Evolutionary conservation across 768 basidiomycete species (phyloP), one percentile per base, ranked within the genome.

Genomic region (Neoboletus subvelutipes): DNA sequence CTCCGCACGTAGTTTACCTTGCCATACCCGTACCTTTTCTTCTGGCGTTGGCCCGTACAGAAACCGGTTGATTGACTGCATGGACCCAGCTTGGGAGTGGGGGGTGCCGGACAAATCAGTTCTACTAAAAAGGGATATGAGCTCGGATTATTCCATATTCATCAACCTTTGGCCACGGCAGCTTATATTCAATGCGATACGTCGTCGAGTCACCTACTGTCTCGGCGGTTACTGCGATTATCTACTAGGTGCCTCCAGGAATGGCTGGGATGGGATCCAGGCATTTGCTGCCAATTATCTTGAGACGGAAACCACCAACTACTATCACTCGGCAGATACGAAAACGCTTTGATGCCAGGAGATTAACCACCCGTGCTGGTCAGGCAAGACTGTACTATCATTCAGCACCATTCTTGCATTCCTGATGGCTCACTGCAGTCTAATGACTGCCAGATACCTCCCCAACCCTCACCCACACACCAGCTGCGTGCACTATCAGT

Each of bases 31-130:
- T 13, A 98, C 88, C 67, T 83, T 86, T 77, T 99, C 97, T 73
- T 98, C 94, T 24, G 95, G 89, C 0, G 96, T 93, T 18, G 94
- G 96, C 3, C 97, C 97, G 76, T 98, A 98, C 45, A 99, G 75
- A 71, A 95, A 94, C 41, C 94, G 86, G 71, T 93, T 95, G 68
- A 98, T 88, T 34, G 87, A 75, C 72, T 93, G 90, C 90, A 94
- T 92, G 60, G 67, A 45, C 60, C 48, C 18, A 59, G 17, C n/a
- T n/a, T 39, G 57, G 47, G 52, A 48, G 50, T 45, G 39, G 39
- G 49, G 33, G 12, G 52, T 9, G 46, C 54, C 20, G 33, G 31
- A 56, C 46, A 39, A 43, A 28, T 42, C 39, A 54, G 33, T 43
- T 57, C 61, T 3, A 62, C 37, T 6, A 66, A 64, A 69, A 69